Percentiles rank a stretch among this genome's conserved stretches.
Conservation (phyloP, 2,329 filamentous ascomycete genomes). For the Alternaria rosae region DNA sequence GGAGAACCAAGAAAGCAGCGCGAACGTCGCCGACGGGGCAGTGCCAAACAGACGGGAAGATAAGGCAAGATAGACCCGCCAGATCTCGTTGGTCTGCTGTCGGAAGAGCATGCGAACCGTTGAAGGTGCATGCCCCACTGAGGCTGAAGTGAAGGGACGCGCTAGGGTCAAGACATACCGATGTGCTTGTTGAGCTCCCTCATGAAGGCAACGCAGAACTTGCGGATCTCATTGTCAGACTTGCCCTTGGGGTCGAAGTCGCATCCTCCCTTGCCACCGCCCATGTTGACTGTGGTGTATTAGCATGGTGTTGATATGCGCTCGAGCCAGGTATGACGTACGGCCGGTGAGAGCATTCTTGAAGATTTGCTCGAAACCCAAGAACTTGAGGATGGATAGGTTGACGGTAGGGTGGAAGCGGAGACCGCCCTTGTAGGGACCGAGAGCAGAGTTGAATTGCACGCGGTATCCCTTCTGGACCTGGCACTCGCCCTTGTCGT, state of each 20-base stretch:
- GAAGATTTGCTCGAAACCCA: constrained; percentile 99
- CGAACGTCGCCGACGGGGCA: constrained; percentile 12
- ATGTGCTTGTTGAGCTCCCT: constrained; percentile 94
- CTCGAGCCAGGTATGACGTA: constrained; percentile 57
- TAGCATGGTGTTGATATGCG: constrained; percentile 4
- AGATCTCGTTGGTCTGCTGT: constrained; percentile 22
- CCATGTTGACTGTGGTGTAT: constrained; percentile 77
- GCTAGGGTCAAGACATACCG: constrained; percentile 34
- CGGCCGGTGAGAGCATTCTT: constrained; percentile 97
- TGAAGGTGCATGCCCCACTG: constrained; percentile 21
- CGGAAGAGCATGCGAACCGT: constrained; percentile 22
- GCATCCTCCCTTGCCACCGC: constrained; percentile 95
- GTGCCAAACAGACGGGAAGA: constrained; percentile 16
- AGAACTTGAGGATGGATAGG: constrained; percentile 84
- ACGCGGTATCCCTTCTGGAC: constrained; percentile 96
- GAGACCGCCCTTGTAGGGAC: constrained; percentile 97
- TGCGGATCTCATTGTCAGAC: constrained; percentile 94
- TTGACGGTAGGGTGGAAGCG: constrained; percentile 92
- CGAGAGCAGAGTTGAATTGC: constrained; percentile 97
- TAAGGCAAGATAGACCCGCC: constrained; percentile 22
- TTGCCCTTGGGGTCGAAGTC: constrained; percentile 99
- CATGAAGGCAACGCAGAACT: constrained; percentile 98
- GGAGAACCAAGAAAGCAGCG: constrained; percentile 4
- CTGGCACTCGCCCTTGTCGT: constrained; percentile 87
- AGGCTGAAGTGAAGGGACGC: constrained; percentile 10